Percentiles rank a stretch among this genome's conserved stretches.
Conservation (phyloP, 139 green algal species). For the Trebouxia sp. region DNA sequence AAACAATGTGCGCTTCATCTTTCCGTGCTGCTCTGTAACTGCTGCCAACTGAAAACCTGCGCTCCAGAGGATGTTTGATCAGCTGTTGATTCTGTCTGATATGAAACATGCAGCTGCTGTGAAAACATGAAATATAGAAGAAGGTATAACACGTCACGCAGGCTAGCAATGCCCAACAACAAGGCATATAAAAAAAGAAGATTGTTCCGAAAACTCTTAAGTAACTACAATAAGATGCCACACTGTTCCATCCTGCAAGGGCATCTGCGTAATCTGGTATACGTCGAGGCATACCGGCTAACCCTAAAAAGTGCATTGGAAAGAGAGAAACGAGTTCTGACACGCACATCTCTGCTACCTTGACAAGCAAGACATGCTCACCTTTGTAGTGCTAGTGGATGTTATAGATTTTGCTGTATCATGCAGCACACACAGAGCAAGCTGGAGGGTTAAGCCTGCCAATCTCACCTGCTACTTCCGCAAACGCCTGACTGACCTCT, state of each 20-base stretch:
- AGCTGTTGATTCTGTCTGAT: too few species aligned
- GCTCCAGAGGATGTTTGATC: too few species aligned
- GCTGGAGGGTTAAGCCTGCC: too few species aligned
- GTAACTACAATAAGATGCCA: constrained; percentile 72
- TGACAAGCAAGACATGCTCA: too few species aligned
- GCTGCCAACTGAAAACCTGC: neutral
- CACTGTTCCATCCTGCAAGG: constrained; percentile 69
- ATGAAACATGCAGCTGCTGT: too few species aligned
- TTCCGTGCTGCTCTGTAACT: neutral
- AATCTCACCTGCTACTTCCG: neutral
- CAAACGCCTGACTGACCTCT: neutral
- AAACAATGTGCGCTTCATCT: constrained; percentile 3
- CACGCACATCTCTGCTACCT: too few species aligned
- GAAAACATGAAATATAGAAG: too few species aligned
- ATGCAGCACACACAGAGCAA: neutral
- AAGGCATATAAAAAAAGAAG: constrained; percentile 72
- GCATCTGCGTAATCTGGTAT: constrained; percentile 74
- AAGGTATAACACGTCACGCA: too few species aligned
- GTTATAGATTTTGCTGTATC: too few species aligned
- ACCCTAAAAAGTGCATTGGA: constrained; percentile 70
- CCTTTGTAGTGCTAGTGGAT: too few species aligned
- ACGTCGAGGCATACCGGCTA: constrained; percentile 74
- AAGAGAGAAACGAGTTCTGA: constrained; percentile 80
- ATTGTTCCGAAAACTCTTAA: constrained; percentile 61
- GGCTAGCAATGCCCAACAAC: too few species aligned